Conservation (phyloP, 2,329 filamentous ascomycete genomes). For the Juglanconis sp. region DNA sequence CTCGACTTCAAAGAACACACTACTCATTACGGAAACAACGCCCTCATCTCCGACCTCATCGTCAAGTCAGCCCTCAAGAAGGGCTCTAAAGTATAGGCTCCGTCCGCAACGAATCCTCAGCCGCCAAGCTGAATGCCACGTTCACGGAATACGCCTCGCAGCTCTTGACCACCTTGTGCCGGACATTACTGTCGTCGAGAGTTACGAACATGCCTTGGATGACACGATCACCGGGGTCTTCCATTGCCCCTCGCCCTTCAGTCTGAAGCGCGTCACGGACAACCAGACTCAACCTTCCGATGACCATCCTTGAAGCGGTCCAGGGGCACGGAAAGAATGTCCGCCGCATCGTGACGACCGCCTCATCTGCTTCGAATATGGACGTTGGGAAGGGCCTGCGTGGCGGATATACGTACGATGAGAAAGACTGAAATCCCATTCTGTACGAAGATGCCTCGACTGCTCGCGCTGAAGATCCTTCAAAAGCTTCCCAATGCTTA, state of each 20-base stretch:
- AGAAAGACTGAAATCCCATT: not conserved
- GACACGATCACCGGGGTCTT: not conserved
- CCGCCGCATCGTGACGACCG: not conserved
- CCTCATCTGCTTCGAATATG: not conserved
- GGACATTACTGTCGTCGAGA: not conserved
- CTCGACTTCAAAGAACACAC: not conserved
- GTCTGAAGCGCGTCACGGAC: not conserved
- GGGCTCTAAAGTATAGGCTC: constrained; percentile 2
- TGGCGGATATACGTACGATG: not conserved
- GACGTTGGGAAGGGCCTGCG: not conserved
- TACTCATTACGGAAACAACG: constrained; percentile 9
- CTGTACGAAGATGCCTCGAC: not conserved
- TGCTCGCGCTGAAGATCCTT: not conserved
- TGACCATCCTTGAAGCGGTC: not conserved
- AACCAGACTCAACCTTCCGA: not conserved
- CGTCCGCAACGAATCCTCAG: constrained; percentile 4
- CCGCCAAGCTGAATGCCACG: not conserved
- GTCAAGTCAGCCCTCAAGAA: constrained; percentile 9
- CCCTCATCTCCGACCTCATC: constrained; percentile 3
- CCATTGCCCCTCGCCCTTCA: not conserved
- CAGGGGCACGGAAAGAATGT: not conserved
- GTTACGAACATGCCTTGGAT: not conserved
- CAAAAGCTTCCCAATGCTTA: not conserved
- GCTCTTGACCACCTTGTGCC: not conserved
- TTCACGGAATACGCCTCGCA: constrained; percentile 1